Percentiles rank a stretch among this genome's conserved stretches.
phyloP scores from a whole-genome alignment of 2,329 filamentous ascomycete species.

The Lasiodiplodia gonubiensis region DNA sequence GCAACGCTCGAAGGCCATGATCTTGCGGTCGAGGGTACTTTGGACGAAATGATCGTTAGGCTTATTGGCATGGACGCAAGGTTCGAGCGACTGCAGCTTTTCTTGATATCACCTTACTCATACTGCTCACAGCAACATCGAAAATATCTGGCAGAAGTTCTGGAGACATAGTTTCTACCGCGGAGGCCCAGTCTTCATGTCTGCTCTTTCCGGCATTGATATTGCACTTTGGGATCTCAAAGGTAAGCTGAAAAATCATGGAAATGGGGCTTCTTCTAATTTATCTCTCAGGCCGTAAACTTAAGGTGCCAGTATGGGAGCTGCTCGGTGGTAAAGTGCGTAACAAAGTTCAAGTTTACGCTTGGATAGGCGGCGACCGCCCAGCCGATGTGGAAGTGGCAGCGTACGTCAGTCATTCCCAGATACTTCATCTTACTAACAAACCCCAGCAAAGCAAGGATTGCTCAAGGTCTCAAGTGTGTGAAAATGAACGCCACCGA shows the following conservation, averaged over 20 bases:
- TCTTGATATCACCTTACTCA: no score
- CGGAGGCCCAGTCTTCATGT: conserved; percentile 48
- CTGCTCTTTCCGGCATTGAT: conserved; percentile 26
- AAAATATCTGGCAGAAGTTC: conserved; percentile 78
- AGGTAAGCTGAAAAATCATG: conserved; percentile 41
- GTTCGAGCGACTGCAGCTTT: conserved; percentile 46
- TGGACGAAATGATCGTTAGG: conserved; percentile 68
- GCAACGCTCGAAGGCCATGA: conserved; percentile 75
- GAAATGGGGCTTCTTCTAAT: background rate
- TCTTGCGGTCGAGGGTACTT: conserved; percentile 73
- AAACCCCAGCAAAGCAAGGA: conserved; percentile 56
- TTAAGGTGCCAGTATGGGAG: conserved; percentile 23
- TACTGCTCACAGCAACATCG: conserved; percentile 65
- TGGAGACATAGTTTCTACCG: conserved; percentile 75
- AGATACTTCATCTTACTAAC: conserved; percentile 20
- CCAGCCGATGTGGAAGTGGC: conserved; percentile 69
- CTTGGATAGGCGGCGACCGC: conserved; percentile 78
- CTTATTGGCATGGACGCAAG: conserved; percentile 73
- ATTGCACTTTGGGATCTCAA: conserved; percentile 32
- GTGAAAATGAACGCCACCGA: conserved; percentile 84
- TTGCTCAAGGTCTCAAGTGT: conserved; percentile 66
- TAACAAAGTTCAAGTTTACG: conserved; percentile 22
- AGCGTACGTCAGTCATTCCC: conserved; percentile 54
- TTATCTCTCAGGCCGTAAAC: conserved; percentile 1
- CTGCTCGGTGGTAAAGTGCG: conserved; percentile 19